These are phyloP conservation scores for Dendrothele bispora DNA, from an alignment of 768 basidiomycete genomes.

Conservation along the genomic window DNA sequence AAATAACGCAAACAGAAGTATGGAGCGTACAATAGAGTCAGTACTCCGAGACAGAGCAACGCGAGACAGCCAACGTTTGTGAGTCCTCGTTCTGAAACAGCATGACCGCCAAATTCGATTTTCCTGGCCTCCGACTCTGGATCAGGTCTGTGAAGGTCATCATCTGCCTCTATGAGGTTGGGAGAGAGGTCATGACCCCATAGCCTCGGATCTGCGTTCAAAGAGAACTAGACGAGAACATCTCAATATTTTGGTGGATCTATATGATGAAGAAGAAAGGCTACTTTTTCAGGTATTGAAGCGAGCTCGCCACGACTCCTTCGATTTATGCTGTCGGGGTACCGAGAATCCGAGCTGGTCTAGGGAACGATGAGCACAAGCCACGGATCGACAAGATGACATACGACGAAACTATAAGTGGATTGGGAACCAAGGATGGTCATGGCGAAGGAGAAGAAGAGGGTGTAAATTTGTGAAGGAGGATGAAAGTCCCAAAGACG, in stretches of 20 bases:
- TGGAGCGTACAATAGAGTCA: conserved; percentile 39
- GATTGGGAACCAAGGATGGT: no score
- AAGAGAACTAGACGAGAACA: conserved; percentile 38
- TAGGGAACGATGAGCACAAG: no score
- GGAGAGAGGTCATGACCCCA: conserved; percentile 55
- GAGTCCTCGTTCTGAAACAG: conserved; percentile 62
- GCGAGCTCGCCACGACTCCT: conserved; percentile 12
- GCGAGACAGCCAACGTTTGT: conserved; percentile 61
- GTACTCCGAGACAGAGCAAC: conserved; percentile 33
- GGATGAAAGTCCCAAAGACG: no score
- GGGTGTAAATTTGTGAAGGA: no score
- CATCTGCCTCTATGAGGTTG: conserved; percentile 42
- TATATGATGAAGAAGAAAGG: background rate
- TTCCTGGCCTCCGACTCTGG: conserved; percentile 20
- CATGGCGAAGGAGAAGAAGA: no score
- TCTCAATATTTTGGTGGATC: no score
- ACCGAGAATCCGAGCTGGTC: conserved; percentile 18
- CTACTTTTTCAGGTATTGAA: conserved; percentile 17
- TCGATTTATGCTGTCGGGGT: conserved; percentile 10
- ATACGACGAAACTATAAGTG: no score
- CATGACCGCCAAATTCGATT: conserved; percentile 44
- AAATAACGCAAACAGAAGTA: conserved; percentile 42
- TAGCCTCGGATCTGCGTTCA: conserved; percentile 52
- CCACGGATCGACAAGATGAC: no score
- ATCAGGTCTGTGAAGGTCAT: conserved; percentile 51